Evolutionary conservation across 371 early-diverging fungal species (phyloP).

Genomic region (Mortierella sp.): DNA sequence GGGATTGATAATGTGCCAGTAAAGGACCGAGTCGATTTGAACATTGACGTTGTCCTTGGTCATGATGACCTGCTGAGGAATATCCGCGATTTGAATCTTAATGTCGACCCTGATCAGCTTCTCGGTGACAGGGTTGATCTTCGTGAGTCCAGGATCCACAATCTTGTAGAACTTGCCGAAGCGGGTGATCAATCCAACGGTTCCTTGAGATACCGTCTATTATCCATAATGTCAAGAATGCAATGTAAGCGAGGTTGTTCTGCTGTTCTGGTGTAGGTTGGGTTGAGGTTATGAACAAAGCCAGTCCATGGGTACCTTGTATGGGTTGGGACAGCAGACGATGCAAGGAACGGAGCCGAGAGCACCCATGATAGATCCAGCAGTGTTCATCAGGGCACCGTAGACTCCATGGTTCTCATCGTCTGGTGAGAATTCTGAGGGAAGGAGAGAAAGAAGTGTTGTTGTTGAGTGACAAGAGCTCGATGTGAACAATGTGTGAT

Average conservation of each 20-base stretch:
- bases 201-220: conserved; percentile 55
- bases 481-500: not conserved
- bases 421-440: conserved; percentile 31
- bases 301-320: conserved; percentile 53
- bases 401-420: conserved; percentile 49
- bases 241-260: too few species aligned
- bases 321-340: conserved; percentile 83
- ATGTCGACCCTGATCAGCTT: conserved; percentile 61
- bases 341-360: conserved; percentile 64
- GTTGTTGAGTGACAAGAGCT: not conserved
- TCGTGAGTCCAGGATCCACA: conserved; percentile 88
- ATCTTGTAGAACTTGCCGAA: conserved; percentile 90
- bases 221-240: too few species aligned
- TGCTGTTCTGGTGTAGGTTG: too few species aligned
- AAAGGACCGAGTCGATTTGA: conserved; percentile 87
- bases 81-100: conserved; percentile 53
- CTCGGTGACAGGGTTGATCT: conserved; percentile 85
- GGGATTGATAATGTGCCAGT: conserved; percentile 87
- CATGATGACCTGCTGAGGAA: conserved; percentile 50
- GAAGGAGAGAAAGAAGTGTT: not conserved
- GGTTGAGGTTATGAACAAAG: too few species aligned
- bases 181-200: conserved; percentile 80
- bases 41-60: conserved; percentile 52
- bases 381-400: conserved; percentile 41
- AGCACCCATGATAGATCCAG: conserved; percentile 24